A percentile compares a stretch with the other conserved stretches of the same genome.
These are phyloP conservation scores for Fraxinus albicans DNA, from an alignment of 305 asterid species.

Conservation along the genomic window DNA sequence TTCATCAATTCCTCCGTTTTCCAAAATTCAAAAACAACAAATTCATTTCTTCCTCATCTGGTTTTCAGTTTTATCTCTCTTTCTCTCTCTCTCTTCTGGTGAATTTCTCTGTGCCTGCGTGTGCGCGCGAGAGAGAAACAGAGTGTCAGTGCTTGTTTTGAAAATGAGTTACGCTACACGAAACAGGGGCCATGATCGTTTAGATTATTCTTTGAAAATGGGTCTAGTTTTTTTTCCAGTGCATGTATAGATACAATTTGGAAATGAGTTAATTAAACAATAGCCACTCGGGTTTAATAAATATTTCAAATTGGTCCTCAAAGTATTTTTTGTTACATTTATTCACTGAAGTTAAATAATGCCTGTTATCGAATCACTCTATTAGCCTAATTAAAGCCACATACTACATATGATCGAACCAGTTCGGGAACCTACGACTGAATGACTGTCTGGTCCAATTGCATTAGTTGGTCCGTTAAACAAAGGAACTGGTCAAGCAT, in stretches of 20 bases:
- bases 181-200: not conserved
- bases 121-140: conserved; percentile 38
- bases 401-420: not conserved
- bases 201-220: not conserved
- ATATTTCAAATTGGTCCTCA: not conserved
- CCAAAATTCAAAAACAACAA: conserved; percentile 4
- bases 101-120: conserved; percentile 7
- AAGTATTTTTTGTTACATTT: not conserved
- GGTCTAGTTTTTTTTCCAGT: not conserved
- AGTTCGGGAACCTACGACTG: no score
- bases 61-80: conserved; percentile 13
- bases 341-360: not conserved
- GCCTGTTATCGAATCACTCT: not conserved
- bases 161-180: conserved; percentile 6
- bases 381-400: not conserved
- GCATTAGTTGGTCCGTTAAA: no score
- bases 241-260: not conserved
- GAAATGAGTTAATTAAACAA: not conserved
- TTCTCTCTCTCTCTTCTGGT: not conserved
- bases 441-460: no score
- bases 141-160: conserved; percentile 19
- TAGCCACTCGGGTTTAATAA: not conserved
- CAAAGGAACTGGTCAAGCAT: no score
- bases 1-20: not conserved
- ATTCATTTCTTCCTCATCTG: conserved; percentile 19